Conservation (phyloP, 805 yeast genomes). For the Wickerhamiella shivajii region DNA sequence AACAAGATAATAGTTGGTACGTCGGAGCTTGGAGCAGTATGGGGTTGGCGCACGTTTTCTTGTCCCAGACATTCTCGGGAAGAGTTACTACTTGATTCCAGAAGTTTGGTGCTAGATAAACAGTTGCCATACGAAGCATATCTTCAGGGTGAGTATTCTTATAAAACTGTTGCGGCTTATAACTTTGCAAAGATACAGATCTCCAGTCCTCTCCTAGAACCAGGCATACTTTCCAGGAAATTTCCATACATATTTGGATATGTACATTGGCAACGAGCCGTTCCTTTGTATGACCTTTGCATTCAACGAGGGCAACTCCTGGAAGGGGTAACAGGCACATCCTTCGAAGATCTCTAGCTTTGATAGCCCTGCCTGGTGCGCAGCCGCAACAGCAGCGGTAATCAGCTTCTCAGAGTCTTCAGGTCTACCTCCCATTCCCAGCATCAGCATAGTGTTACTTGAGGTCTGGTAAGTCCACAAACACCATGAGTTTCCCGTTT, state of each 20-base stretch:
- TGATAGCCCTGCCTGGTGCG: not conserved
- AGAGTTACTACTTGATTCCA: too few species aligned
- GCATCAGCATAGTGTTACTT: not conserved
- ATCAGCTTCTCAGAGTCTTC: not conserved
- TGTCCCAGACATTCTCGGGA: too few species aligned
- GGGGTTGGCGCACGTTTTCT: too few species aligned
- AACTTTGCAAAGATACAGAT: too few species aligned
- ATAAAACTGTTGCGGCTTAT: too few species aligned
- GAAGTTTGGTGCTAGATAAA: too few species aligned
- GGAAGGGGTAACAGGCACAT: not conserved
- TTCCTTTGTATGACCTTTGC: not conserved
- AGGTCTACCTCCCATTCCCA: slow-evolving; percentile 1
- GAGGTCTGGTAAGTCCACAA: slow-evolving; percentile 1
- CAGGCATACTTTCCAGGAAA: slow-evolving; percentile 7
- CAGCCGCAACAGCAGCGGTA: not conserved
- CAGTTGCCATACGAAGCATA: too few species aligned
- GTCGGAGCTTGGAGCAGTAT: too few species aligned
- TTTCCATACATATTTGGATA: slow-evolving; percentile 3
- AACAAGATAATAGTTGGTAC: too few species aligned
- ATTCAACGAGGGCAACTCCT: not conserved
- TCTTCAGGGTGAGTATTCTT: too few species aligned
- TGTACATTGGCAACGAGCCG: slow-evolving; percentile 6
- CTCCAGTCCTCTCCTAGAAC: too few species aligned
- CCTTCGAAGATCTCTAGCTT: slow-evolving; percentile 1
- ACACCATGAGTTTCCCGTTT: not conserved